Base-by-base conservation (phyloP, 129 eudicot genomes). In the Apium graveolens region DNA sequence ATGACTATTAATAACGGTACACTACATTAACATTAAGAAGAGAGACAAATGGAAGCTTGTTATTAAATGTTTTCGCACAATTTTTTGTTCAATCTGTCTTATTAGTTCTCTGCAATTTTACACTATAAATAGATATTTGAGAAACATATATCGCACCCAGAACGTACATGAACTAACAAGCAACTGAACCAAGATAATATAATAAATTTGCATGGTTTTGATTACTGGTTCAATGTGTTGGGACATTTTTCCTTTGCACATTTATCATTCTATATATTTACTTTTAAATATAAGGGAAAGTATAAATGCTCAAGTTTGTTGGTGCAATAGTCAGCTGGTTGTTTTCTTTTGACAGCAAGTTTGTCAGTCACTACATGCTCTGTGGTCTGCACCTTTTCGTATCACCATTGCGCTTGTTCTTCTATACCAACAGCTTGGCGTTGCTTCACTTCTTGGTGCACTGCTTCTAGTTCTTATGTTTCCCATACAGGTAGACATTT, bases 351-450 rank as follows among this genome's bases (percentile, higher is more conserved):
- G 77, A 74, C 92, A 95, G 98, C 97, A 95, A 95, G 83, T 90
- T 78, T 81, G 89, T 84, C 97, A 90, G 81, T 86, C 88, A 37
- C 97, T 95, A 78, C 98, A 95, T 83, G 84, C 88, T 63, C 63
- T 95, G 82, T 95, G 98, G 98, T 95, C 98, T 53, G 91, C 92
- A 77, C 98, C 98, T 29, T 91, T 95, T 77, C 97, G 98, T 62
- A 95, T 95, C 77, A 75, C 78, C 81, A 70, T 95, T 69, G 90
- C 98, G 45, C 77, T 95, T 93, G 86, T 91, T 83, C 94, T 91
- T 84, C 97, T 95, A 16, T 95, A 88, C 88, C 90, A 83, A 84
- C 92, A 91, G 82, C 76, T 95, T 39, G 98, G 98, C 31, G 86
- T 88, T 60, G 97, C 98, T 71, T 91, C 98, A 72, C 89, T 95